phyloP scores from a whole-genome alignment of 1,284 basidiomycete species.

The Cerioporus squamosus region DNA sequence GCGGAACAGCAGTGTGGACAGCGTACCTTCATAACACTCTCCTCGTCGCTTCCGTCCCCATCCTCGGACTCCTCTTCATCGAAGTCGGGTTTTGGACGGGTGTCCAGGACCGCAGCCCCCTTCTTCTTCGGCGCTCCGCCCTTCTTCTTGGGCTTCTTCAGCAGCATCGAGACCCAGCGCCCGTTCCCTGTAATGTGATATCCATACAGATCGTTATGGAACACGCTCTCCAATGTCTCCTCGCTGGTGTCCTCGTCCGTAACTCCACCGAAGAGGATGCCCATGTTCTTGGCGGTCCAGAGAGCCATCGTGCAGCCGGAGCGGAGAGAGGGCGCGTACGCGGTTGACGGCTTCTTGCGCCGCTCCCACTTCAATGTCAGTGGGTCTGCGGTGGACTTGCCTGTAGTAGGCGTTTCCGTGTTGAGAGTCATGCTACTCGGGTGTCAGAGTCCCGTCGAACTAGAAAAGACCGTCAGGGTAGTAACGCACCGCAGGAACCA shows the following conservation, averaged over 20 bases:
- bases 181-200: constrained; percentile 84
- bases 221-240: constrained; percentile 84
- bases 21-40: constrained; percentile 6
- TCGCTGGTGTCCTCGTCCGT: constrained; percentile 89
- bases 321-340: constrained; percentile 74
- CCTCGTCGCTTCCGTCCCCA: constrained; percentile 34
- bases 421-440: constrained; percentile 41
- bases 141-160: constrained; percentile 68
- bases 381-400: constrained; percentile 48
- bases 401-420: constrained; percentile 26
- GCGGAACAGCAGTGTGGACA: neutral
- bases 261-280: constrained; percentile 90
- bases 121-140: constrained; percentile 43
- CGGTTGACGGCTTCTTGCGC: constrained; percentile 72
- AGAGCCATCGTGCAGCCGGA: constrained; percentile 87
- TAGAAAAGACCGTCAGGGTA: neutral
- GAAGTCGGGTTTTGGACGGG: constrained; percentile 32
- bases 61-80: constrained; percentile 39
- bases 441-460: neutral
- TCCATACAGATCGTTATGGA: constrained; percentile 86
- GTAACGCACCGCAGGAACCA: constrained; percentile 80
- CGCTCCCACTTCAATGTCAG: constrained; percentile 83
- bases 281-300: constrained; percentile 72
- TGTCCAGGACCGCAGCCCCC: constrained; percentile 15
- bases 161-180: constrained; percentile 78